Base-by-base conservation (phyloP, 2,329 filamentous ascomycete genomes). In the Colletotrichum sp. region DNA sequence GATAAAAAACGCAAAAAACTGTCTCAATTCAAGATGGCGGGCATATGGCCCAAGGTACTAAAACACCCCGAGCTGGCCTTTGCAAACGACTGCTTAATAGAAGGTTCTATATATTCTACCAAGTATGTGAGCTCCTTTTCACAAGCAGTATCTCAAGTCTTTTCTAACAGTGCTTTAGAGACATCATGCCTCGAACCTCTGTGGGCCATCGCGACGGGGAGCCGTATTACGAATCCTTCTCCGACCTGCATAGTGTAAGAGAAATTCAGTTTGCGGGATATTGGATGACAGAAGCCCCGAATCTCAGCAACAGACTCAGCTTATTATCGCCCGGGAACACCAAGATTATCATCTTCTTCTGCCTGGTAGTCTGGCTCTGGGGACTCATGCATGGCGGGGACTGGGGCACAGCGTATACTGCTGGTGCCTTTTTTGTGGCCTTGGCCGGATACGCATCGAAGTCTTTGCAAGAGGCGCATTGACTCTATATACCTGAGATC, bases 271-370 rank as follows among this genome's bases (percentile, higher is more conserved):
- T 18, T 34, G 30, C 3, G 0, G 60, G 60, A 10, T 64, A 64
- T 18, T 36, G 28, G 13, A 36, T 13, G 1, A 21, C 4, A 8
- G 9, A 21, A 15, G 12, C 21, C 2, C 26, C n/a, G 5, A 21
- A 0, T 16, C 8, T 36, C 15, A 6, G 13, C 26, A 3, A 34
- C 4, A 24, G 1, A 1, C 6, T 36, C 5, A 15, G 13, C 4
- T 6, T 36, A 8, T 5, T 3, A 18, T 21, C 18, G 8, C 15
- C 55, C 5, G 1, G 8, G 0, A 9, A 12, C 24, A 4, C 12
- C 55, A 58, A 13, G 3, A 28, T n/a, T 5, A 0, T 12, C 5
- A 4, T 9, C 3, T 64, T 64, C 3, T 6, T n/a, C 30, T 34
- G 18, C 2, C 0, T 18, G 3, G 60, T 64, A 1, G 32, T 64